These are phyloP conservation scores for Nematodospora valgi DNA, from an alignment of 805 yeast genomes.

Conservation along the genomic window DNA sequence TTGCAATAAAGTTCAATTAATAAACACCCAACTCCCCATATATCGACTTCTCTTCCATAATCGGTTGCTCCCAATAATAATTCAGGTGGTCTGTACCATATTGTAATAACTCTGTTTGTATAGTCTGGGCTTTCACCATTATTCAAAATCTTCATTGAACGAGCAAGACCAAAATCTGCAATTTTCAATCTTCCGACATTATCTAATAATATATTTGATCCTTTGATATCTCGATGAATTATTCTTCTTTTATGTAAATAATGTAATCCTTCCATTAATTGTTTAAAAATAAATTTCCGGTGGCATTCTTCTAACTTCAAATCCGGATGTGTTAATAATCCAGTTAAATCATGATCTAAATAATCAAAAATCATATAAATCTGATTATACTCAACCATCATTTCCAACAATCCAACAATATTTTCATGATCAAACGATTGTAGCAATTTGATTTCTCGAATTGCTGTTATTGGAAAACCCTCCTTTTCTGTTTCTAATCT, in stretches of 20 bases:
- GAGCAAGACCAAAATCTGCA: slow-evolving; percentile 81
- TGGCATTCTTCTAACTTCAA: slow-evolving; percentile 60
- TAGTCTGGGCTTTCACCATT: slow-evolving; percentile 65
- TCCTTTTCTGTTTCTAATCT: slow-evolving; percentile 86
- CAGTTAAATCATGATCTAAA: slow-evolving; percentile 90
- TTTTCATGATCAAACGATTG: slow-evolving; percentile 82
- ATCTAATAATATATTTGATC: slow-evolving; percentile 70
- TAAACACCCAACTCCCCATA: slow-evolving; percentile 96
- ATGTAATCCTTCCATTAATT: slow-evolving; percentile 62
- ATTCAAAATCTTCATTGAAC: slow-evolving; percentile 61
- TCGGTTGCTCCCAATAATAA: slow-evolving; percentile 84
- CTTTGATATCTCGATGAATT: slow-evolving; percentile 79
- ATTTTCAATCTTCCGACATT: slow-evolving; percentile 61
- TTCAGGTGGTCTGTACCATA: slow-evolving; percentile 98
- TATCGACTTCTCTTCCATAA: slow-evolving; percentile 87
- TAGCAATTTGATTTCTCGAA: slow-evolving; percentile 81
- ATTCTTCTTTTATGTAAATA: slow-evolving; percentile 67
- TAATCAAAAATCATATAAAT: slow-evolving; percentile 92
- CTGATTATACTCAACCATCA: slow-evolving; percentile 76
- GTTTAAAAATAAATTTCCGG: slow-evolving; percentile 63
- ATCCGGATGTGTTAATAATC: slow-evolving; percentile 74
- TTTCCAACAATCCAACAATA: slow-evolving; percentile 78
- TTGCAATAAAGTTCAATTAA: slow-evolving; percentile 76
- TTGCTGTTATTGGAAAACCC: slow-evolving; percentile 94
- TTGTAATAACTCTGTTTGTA: slow-evolving; percentile 91